Base-by-base conservation (phyloP, 2,329 filamentous ascomycete species). In the Metarhizium anisopliae region DNA sequence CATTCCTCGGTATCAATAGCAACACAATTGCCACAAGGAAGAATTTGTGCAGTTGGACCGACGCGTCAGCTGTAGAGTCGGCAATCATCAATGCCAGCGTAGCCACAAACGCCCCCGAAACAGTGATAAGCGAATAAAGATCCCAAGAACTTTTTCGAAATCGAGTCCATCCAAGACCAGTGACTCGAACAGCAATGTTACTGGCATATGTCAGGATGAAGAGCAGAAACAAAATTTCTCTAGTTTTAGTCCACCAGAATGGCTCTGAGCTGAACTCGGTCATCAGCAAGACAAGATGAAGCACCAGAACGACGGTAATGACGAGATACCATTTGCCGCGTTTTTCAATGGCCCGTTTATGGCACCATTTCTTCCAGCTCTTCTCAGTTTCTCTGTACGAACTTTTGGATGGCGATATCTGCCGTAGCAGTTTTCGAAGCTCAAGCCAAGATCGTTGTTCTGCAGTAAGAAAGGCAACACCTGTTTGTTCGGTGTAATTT, bases 371-470 rank as follows among this genome's bases (percentile, higher is more conserved):
- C 71, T 90, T 91, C 85, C 90, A 94, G 55, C 80, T 84, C 61
- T 84, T 84, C 67, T 85, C 84, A 42, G 85, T 85, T 55, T 89
- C 89, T 54, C 86, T 84, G 53, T 92, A 89, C 2, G 93, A 93
- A 60, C 90, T 87, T 69, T 96, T 97, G 0, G 94, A 96, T 4
- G 94, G 94, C 3, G 92, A 93, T 11, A 99, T 91, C 68, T 97
- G 94, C 53, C 90, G 83, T 43, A 99, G 76, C 29, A 96, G 77
- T 72, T 99, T 99, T 56, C 94, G 83, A 62, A 99, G 73, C 70
- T 99, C 94, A 14, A 99, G 81, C 94, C 94, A 99, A 0, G 93
- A 96, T 63, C 94, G 86, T 69, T 99, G 94, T 64, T 99, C 94
- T 0, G 92, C 87, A 1, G 94, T 99, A 64, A 99, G 76, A 68